phyloP scores from a whole-genome alignment of 495 filamentous ascomycete species.

The Penicillium odoratum region DNA sequence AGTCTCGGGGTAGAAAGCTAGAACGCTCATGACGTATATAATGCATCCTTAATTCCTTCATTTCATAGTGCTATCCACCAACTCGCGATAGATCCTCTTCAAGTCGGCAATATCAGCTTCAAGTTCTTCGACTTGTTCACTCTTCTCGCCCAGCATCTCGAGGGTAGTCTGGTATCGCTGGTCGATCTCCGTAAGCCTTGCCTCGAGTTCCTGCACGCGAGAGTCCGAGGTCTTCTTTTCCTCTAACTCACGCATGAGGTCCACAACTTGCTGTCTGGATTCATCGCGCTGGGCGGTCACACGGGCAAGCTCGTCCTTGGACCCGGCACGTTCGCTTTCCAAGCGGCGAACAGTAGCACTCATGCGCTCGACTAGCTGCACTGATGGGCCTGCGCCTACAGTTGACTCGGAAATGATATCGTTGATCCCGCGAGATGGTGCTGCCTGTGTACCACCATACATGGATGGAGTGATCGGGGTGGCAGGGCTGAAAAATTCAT shows the following conservation, averaged over 20 bases:
- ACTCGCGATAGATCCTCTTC: slow-evolving; percentile 91
- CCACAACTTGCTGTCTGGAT: slow-evolving; percentile 84
- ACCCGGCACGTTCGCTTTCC: slow-evolving; percentile 84
- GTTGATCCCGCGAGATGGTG: slow-evolving; percentile 62
- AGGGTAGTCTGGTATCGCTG: slow-evolving; percentile 83
- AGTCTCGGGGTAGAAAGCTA: neutral
- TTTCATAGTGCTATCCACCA: slow-evolving; percentile 82
- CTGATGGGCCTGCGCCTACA: slow-evolving; percentile 83
- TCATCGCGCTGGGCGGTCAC: slow-evolving; percentile 84
- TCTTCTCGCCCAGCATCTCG: slow-evolving; percentile 96
- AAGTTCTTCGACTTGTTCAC: slow-evolving; percentile 88
- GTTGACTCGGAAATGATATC: slow-evolving; percentile 91
- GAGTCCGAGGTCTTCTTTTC: slow-evolving; percentile 59
- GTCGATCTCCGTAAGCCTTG: slow-evolving; percentile 56
- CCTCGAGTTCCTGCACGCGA: slow-evolving; percentile 64
- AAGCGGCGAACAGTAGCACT: slow-evolving; percentile 85
- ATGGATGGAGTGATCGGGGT: slow-evolving; percentile 64
- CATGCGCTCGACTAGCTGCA: slow-evolving; percentile 97
- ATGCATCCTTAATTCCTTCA: slow-evolving; percentile 29
- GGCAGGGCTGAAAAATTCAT: slow-evolving; percentile 64
- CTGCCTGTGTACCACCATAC: slow-evolving; percentile 38
- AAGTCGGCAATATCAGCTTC: slow-evolving; percentile 85
- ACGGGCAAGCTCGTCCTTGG: slow-evolving; percentile 78
- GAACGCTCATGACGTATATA: neutral
- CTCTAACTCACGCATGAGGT: slow-evolving; percentile 83